Evolutionary conservation across 2,329 filamentous ascomycete species (phyloP), one percentile per base, ranked within the genome.

Genomic region (Aspergillus oerlinghausenensis): DNA sequence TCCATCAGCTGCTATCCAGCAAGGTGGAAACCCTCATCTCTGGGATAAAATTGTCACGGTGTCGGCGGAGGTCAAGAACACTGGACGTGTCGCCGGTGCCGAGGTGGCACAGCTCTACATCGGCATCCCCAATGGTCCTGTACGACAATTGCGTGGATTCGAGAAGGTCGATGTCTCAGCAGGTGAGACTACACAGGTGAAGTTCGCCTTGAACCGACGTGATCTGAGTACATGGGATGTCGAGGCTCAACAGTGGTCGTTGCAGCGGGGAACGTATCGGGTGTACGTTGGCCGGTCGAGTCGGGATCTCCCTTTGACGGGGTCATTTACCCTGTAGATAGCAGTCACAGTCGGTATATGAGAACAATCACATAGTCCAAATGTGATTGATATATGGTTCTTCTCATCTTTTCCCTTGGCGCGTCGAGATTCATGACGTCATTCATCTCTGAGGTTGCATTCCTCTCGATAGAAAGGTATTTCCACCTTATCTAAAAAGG

Each of bases 31-130:
- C 63, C 72, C 77, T 1, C 78, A 78, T 19, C 75, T 85, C 35
- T 85, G 79, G 77, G 75, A 80, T 32, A 71, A 70, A 11, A 55
- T 85, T 7, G 76, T 75, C 54, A 79, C 68, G 26, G 77, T 82
- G 4, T 72, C 74, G 1, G 76, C 79, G 1, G 68, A 71, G 2
- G 65, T 85, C 6, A 69, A 69, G 53, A 85, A 85, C 70, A 79
- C 76, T 0, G 82, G 83, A 32, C 58, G 62, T 1, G 60, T 74
- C 3, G 68, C 69, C 35, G 82, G 80, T 14, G 73, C 76, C 1
- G 75, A 79, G 17, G 80, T 84, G 0, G 73, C 80, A 3, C 82
- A 85, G 70, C 70, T 85, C 3, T 85, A 85, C 62, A 63, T 84
- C 21, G 66, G 67, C 1, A 75, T 81, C 64, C 68, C 54, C 52